A percentile compares a stretch with the other conserved stretches of the same genome.
These are phyloP conservation scores for Isatis tinctoria DNA, from an alignment of 345 rosid genomes.

Conservation along the genomic window DNA sequence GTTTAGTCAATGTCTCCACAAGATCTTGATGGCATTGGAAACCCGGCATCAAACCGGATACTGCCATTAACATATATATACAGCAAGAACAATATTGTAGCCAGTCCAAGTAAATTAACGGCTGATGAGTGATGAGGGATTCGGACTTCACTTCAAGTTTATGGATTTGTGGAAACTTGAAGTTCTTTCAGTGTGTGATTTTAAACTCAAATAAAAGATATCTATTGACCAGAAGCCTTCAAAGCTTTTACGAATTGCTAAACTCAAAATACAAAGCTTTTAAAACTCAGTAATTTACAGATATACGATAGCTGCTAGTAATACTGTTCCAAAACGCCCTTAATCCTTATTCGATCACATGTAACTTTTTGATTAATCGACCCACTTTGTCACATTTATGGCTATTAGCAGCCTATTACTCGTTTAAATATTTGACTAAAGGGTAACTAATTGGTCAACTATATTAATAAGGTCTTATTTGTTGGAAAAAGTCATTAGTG, in stretches of 20 bases:
- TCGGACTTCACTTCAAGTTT: background rate
- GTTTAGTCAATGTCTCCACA: background rate
- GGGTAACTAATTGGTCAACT: background rate
- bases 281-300: background rate
- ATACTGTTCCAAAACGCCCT: too few species aligned
- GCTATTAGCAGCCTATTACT: too few species aligned
- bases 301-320: too few species aligned
- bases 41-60: background rate
- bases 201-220: background rate
- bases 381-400: background rate
- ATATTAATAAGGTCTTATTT: background rate
- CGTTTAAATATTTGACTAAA: background rate
- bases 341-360: too few species aligned
- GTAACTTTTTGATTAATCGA: background rate
- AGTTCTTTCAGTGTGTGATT: background rate
- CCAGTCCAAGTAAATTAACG: background rate
- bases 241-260: too few species aligned
- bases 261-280: too few species aligned
- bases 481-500: background rate
- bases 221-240: background rate
- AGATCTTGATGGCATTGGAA: background rate
- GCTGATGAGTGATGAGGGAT: background rate
- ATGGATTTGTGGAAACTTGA: background rate
- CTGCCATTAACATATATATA: background rate
- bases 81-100: background rate